A percentile compares a stretch with the other conserved stretches of the same genome.
Conservation (phyloP, 345 rosid species). For the Durio zibethinus region DNA sequence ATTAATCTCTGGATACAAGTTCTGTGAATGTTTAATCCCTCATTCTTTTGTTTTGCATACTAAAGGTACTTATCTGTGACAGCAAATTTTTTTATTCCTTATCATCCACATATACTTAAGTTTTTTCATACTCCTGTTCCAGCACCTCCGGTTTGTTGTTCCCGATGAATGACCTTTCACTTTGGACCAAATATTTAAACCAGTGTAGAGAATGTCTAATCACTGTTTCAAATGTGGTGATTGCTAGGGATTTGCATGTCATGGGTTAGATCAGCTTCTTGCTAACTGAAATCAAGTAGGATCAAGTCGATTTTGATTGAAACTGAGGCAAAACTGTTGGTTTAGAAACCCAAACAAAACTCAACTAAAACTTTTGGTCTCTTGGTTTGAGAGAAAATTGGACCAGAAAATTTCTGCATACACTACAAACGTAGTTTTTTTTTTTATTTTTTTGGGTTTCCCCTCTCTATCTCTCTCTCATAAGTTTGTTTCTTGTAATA, state of each 20-base stretch:
- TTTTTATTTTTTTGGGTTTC: neutral
- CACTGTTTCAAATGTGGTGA: neutral
- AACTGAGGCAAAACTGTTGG: neutral
- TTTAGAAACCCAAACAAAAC: neutral
- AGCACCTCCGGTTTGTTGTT: neutral
- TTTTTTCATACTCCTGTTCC: neutral
- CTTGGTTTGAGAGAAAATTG: neutral
- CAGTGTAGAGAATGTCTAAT: neutral
- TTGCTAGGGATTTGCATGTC: neutral
- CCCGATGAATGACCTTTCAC: neutral
- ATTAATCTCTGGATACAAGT: neutral
- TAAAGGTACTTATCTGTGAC: neutral
- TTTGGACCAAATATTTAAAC: neutral
- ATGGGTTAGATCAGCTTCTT: neutral
- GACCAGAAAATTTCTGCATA: too few species aligned
- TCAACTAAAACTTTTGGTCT: neutral
- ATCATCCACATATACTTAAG: neutral
- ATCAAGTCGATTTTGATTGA: slow-evolving; percentile 1
- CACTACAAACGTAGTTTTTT: neutral
- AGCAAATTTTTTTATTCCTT: neutral
- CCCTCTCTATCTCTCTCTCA: too few species aligned
- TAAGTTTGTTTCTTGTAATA: neutral
- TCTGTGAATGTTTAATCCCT: neutral
- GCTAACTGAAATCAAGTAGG: neutral
- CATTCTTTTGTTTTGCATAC: neutral